Evolutionary conservation across 2,329 filamentous ascomycete genomes (phyloP).

Genomic region (Botrytis fragariae): DNA sequence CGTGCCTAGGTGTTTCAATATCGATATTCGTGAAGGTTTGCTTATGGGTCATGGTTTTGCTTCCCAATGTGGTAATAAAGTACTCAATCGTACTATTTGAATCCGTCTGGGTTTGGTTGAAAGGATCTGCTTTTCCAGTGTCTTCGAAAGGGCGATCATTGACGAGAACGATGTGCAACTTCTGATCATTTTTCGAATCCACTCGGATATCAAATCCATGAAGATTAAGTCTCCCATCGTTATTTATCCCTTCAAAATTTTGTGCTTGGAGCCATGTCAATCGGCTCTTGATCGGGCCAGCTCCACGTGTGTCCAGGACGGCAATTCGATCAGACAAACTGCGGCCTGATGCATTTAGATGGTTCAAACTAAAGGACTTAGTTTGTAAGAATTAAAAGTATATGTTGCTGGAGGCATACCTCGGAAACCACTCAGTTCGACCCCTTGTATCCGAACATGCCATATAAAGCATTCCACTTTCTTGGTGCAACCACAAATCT

Average conservation of each 20-base stretch:
- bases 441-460: slow-evolving; percentile 32
- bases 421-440: slow-evolving; percentile 31
- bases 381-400: background rate
- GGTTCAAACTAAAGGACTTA: slow-evolving; percentile 25
- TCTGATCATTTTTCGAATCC: slow-evolving; percentile 21
- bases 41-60: slow-evolving; percentile 36
- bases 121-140: slow-evolving; percentile 21
- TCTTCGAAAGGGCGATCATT: slow-evolving; percentile 39
- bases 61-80: slow-evolving; percentile 36
- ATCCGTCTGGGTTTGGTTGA: slow-evolving; percentile 34
- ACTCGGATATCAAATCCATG: slow-evolving; percentile 39
- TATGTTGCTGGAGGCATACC: slow-evolving; percentile 21
- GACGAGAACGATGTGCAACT: slow-evolving; percentile 38
- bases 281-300: slow-evolving; percentile 27
- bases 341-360: slow-evolving; percentile 31
- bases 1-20: slow-evolving; percentile 40
- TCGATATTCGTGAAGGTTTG: slow-evolving; percentile 36
- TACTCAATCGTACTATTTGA: slow-evolving; percentile 39
- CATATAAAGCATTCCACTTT: slow-evolving; percentile 34
- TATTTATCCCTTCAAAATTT: slow-evolving; percentile 30
- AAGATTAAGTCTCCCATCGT: slow-evolving; percentile 36
- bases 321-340: slow-evolving; percentile 29
- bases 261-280: slow-evolving; percentile 29
- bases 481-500: slow-evolving; percentile 37
- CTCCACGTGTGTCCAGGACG: slow-evolving; percentile 33